phyloP scores from a whole-genome alignment of 2,329 filamentous ascomycete genomes.

The Cladosporium sp. region DNA sequence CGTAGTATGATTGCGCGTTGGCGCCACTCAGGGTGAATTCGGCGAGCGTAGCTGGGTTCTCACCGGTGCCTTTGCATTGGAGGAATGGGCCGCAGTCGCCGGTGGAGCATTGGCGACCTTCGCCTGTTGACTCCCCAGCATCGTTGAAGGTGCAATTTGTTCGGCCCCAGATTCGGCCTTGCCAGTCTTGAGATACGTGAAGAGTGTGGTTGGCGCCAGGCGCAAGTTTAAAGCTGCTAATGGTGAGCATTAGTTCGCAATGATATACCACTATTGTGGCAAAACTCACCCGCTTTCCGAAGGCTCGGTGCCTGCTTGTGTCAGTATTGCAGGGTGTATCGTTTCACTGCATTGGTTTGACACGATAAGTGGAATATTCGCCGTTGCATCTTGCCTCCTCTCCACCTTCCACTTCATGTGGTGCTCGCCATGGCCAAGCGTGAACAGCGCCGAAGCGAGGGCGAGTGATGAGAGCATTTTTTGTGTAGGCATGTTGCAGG shows the following conservation, averaged over 20 bases:
- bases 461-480: neutral
- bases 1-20: conserved; percentile 72
- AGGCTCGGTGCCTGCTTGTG: conserved; percentile 69
- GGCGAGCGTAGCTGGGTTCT: conserved; percentile 72
- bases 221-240: conserved; percentile 58
- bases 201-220: conserved; percentile 60
- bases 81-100: conserved; percentile 74
- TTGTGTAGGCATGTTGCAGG: neutral
- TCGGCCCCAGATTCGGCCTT: conserved; percentile 77
- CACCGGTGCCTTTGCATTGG: conserved; percentile 62
- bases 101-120: conserved; percentile 64
- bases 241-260: neutral
- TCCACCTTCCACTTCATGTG: conserved; percentile 36
- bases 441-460: neutral
- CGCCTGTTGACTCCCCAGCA: conserved; percentile 55
- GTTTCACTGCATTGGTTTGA: conserved; percentile 70
- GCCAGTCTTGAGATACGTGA: conserved; percentile 72
- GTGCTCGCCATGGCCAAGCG: conserved; percentile 22
- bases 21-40: conserved; percentile 77
- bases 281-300: conserved; percentile 54
- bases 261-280: neutral
- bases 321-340: conserved; percentile 75
- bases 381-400: conserved; percentile 27
- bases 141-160: conserved; percentile 78
- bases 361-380: conserved; percentile 58